These are phyloP conservation scores for Fraxinus excelsior DNA, from an alignment of 257 asterid species.

Conservation along the genomic window DNA sequence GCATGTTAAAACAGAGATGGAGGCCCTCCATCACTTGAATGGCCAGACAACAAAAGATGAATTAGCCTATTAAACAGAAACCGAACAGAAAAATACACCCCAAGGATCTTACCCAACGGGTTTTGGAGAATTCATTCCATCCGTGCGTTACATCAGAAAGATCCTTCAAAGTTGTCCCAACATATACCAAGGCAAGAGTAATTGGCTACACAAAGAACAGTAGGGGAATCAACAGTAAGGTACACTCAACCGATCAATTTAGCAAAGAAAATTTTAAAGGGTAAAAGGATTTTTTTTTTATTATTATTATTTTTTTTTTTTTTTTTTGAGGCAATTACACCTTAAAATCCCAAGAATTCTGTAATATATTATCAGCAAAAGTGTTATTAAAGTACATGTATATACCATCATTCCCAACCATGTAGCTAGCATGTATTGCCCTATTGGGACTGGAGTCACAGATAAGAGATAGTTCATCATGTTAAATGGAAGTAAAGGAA, in stretches of 20 bases:
- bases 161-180: slow-evolving; percentile 96
- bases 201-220: slow-evolving; percentile 69
- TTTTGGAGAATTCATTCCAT: slow-evolving; percentile 81
- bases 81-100: slow-evolving; percentile 1
- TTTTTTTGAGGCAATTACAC: no score
- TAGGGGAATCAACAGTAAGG: slow-evolving; percentile 1
- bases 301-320: no score
- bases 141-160: slow-evolving; percentile 98
- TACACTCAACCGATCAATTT: no score
- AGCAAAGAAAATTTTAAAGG: background rate
- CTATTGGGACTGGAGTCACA: slow-evolving; percentile 84
- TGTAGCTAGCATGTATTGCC: slow-evolving; percentile 87
- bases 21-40: slow-evolving; percentile 7
- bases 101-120: slow-evolving; percentile 73
- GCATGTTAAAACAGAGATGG: background rate
- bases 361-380: background rate
- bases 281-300: background rate
- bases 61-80: background rate
- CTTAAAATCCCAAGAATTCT: background rate
- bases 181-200: slow-evolving; percentile 91
- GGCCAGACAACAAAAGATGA: background rate
- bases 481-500: slow-evolving; percentile 93
- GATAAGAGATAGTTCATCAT: slow-evolving; percentile 95
- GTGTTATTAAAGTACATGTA: background rate
- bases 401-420: slow-evolving; percentile 99